Evolutionary conservation across 2,329 filamentous ascomycete genomes (phyloP).

Genomic region (Anthostomella pinea): DNA sequence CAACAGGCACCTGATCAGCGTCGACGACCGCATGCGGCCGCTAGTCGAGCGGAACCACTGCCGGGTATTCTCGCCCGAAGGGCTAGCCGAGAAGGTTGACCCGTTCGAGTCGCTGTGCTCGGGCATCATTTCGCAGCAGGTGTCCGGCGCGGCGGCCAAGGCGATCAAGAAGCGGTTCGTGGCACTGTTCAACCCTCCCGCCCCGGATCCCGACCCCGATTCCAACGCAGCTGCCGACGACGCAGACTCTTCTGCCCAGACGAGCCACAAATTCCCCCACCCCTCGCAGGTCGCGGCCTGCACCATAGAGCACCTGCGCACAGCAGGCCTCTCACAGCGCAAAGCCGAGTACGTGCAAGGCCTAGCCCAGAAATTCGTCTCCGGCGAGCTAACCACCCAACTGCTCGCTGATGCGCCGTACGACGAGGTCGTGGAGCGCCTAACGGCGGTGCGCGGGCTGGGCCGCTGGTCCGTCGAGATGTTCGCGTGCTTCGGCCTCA

Average conservation of each 20-base stretch:
- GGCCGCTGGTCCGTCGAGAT: slow-evolving; percentile 94
- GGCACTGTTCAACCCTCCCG: slow-evolving; percentile 56
- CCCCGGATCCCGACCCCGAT: slow-evolving; percentile 31
- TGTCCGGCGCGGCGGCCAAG: slow-evolving; percentile 85
- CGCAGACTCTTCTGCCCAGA: slow-evolving; percentile 3
- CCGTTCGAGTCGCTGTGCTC: slow-evolving; percentile 81
- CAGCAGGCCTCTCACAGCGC: slow-evolving; percentile 84
- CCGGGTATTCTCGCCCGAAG: slow-evolving; percentile 74
- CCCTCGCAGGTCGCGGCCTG: slow-evolving; percentile 68
- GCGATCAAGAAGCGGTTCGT: slow-evolving; percentile 88
- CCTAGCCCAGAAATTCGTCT: slow-evolving; percentile 75
- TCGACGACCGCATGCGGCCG: slow-evolving; percentile 69
- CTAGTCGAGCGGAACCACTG: slow-evolving; percentile 76
- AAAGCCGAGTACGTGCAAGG: slow-evolving; percentile 95
- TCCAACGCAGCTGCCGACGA: slow-evolving; percentile 14
- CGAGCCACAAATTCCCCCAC: slow-evolving; percentile 59
- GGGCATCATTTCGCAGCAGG: slow-evolving; percentile 94
- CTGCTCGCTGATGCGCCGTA: slow-evolving; percentile 78
- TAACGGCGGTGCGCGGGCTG: slow-evolving; percentile 83
- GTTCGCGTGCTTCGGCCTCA: slow-evolving; percentile 96
- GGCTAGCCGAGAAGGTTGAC: slow-evolving; percentile 80
- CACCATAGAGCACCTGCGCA: slow-evolving; percentile 67
- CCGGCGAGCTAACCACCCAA: slow-evolving; percentile 69
- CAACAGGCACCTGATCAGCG: slow-evolving; percentile 67
- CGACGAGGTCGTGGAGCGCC: slow-evolving; percentile 76